These are phyloP conservation scores for Zoysia japonica DNA, from an alignment of 176 grass and related monocot species.

Conservation along the genomic window DNA sequence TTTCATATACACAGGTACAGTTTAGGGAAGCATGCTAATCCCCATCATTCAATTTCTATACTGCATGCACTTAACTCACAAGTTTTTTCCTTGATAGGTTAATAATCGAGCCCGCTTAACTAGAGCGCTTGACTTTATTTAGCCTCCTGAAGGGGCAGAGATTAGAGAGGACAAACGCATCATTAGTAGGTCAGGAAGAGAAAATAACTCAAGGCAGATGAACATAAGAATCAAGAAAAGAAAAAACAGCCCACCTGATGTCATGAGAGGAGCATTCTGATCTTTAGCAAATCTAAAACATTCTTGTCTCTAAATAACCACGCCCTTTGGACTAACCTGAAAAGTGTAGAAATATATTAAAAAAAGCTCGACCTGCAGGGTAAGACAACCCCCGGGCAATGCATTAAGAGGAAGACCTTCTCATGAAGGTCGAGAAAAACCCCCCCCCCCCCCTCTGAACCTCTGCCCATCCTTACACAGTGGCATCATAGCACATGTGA, in stretches of 20 bases:
- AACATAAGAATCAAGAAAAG: background rate
- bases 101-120: slow-evolving; percentile 65
- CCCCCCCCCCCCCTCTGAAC: no score
- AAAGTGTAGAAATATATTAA: slow-evolving; percentile 27
- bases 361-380: no score
- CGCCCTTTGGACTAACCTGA: slow-evolving; percentile 55
- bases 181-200: background rate
- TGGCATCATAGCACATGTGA: no score
- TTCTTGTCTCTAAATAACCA: slow-evolving; percentile 59
- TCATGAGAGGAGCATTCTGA: slow-evolving; percentile 67
- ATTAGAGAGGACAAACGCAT: background rate
- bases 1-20: slow-evolving; percentile 3
- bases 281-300: slow-evolving; percentile 64
- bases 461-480: no score
- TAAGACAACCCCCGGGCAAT: no score
- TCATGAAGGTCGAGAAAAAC: no score
- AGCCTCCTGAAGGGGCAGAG: slow-evolving; percentile 47
- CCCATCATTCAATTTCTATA: slow-evolving; percentile 18
- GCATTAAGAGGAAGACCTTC: no score
- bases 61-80: slow-evolving; percentile 35
- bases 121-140: slow-evolving; percentile 65
- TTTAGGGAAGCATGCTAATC: background rate
- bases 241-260: slow-evolving; percentile 48
- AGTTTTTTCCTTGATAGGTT: slow-evolving; percentile 59
- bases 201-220: slow-evolving; percentile 5